phyloP scores from a whole-genome alignment of 257 asterid species.

The Scutellaria minor region DNA sequence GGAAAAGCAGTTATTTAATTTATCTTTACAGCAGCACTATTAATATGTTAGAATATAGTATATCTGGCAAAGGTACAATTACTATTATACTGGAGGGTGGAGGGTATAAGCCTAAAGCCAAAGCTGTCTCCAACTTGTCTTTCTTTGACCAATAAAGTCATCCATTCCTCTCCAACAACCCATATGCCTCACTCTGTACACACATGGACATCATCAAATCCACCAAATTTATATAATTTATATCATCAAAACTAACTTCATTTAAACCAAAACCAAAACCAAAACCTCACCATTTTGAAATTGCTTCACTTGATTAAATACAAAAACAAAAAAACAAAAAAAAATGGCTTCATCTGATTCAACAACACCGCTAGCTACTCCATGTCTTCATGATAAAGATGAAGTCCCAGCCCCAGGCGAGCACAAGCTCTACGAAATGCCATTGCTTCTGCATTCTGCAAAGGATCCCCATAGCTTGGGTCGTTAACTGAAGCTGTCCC shows the following conservation, averaged over 20 bases:
- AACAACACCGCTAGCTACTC: conserved; percentile 40
- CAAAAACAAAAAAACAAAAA: not conserved
- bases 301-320: not conserved
- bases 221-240: not conserved
- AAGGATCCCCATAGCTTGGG: conserved; percentile 63
- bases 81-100: not conserved
- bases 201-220: too few relatives aligned
- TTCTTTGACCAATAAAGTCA: conserved; percentile 38
- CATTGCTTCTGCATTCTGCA: conserved; percentile 95
- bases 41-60: not conserved
- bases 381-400: conserved; percentile 83
- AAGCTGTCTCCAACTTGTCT: conserved; percentile 50
- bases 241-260: not conserved
- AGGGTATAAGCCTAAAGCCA: conserved; percentile 12
- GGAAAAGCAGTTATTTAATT: conserved; percentile 33
- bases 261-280: not conserved
- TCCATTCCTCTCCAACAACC: conserved; percentile 5
- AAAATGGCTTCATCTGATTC: conserved; percentile 19
- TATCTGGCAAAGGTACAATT: conserved; percentile 33
- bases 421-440: conserved; percentile 98
- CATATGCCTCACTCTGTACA: not conserved
- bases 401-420: conserved; percentile 90
- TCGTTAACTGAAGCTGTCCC: conserved; percentile 76
- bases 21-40: conserved; percentile 18
- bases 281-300: conserved; percentile 11